phyloP scores from a whole-genome alignment of 2,329 filamentous ascomycete genomes.

The Aspergillus sp. region DNA sequence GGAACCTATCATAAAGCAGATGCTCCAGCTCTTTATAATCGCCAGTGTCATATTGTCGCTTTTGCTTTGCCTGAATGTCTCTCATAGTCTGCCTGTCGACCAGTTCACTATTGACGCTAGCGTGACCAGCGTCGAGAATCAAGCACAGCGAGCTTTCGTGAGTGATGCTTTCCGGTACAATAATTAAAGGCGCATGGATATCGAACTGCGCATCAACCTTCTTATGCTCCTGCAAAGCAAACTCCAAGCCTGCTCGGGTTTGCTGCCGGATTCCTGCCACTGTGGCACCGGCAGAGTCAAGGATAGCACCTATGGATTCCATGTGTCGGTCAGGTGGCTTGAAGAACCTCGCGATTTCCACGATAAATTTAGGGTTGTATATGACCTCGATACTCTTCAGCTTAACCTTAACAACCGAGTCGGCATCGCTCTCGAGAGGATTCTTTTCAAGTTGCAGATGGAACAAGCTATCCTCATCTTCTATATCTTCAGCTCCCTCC shows the following conservation, averaged over 20 bases:
- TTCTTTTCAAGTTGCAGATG: slow-evolving; percentile 91
- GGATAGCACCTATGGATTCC: slow-evolving; percentile 93
- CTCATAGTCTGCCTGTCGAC: slow-evolving; percentile 88
- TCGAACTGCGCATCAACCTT: slow-evolving; percentile 96
- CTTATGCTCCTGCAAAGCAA: slow-evolving; percentile 95
- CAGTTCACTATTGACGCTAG: slow-evolving; percentile 88
- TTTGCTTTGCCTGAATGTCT: slow-evolving; percentile 88
- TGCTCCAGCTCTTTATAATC: slow-evolving; percentile 86
- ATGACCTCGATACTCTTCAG: slow-evolving; percentile 95
- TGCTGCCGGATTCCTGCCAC: slow-evolving; percentile 94
- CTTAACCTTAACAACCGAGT: slow-evolving; percentile 85
- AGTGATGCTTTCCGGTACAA: slow-evolving; percentile 90
- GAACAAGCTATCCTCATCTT: slow-evolving; percentile 77
- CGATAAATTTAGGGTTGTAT: slow-evolving; percentile 91
- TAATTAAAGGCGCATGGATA: slow-evolving; percentile 91
- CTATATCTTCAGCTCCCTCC: slow-evolving; percentile 42
- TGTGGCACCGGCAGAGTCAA: slow-evolving; percentile 93
- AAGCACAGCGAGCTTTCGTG: slow-evolving; percentile 78
- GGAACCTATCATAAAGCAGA: slow-evolving; percentile 96
- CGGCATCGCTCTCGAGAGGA: slow-evolving; percentile 86
- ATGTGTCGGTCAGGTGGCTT: slow-evolving; percentile 94
- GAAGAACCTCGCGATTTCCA: slow-evolving; percentile 93
- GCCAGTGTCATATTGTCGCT: slow-evolving; percentile 79
- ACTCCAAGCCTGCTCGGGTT: slow-evolving; percentile 91
- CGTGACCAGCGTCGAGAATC: slow-evolving; percentile 94